phyloP scores from a whole-genome alignment of 2,329 filamentous ascomycete genomes.

The Aureobasidium sp. region DNA sequence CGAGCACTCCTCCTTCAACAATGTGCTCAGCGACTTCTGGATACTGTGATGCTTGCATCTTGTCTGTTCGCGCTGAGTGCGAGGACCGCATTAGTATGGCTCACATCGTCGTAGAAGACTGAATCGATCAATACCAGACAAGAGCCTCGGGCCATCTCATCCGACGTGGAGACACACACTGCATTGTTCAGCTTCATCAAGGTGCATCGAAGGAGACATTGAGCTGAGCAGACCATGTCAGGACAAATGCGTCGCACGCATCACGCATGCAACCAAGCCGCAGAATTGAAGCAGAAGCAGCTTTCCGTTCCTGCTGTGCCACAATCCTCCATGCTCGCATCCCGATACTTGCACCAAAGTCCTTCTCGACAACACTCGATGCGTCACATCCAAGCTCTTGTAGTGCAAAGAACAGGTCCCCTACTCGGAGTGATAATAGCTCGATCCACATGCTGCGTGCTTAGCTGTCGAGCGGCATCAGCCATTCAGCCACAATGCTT shows the following conservation, averaged over 20 bases:
- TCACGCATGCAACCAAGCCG: neutral
- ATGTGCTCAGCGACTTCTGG: neutral
- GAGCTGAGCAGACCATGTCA: neutral
- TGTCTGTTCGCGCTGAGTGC: neutral
- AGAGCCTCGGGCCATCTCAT: neutral
- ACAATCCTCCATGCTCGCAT: neutral
- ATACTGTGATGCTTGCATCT: neutral
- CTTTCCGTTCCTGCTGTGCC: neutral
- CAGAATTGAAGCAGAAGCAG: neutral
- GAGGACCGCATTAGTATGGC: neutral
- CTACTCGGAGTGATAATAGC: neutral
- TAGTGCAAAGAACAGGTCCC: neutral
- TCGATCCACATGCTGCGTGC: neutral
- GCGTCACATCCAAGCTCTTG: neutral
- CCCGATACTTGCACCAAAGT: neutral
- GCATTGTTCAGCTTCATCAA: conserved; percentile 11
- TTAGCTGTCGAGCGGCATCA: neutral
- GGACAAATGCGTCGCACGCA: neutral
- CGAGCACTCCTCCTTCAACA: neutral
- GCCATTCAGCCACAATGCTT: neutral
- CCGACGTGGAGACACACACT: conserved; percentile 3
- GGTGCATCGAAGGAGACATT: neutral
- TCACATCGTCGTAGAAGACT: neutral
- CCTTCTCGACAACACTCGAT: neutral
- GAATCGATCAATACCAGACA: neutral